phyloP scores from a whole-genome alignment of 352 stramenopile species.

The Globisporangium splendens region DNA sequence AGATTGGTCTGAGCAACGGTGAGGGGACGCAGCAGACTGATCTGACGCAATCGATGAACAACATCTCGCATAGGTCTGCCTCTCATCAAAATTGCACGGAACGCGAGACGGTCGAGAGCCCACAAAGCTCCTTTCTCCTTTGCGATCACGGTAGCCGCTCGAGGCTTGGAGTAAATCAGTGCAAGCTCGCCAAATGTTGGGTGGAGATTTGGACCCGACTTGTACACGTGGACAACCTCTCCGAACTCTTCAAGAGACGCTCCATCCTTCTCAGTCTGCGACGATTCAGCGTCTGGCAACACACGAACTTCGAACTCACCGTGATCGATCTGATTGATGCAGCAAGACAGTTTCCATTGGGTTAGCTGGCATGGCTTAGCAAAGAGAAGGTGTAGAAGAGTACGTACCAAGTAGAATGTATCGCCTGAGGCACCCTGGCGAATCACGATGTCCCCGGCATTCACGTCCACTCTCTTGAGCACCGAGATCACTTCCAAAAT shows the following conservation, averaged over 20 bases:
- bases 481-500: constrained; percentile 84
- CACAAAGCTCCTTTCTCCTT: constrained; percentile 72
- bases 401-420: constrained; percentile 90
- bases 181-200: constrained; percentile 85
- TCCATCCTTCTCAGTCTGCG: constrained; percentile 7
- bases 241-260: constrained; percentile 39
- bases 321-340: constrained; percentile 45
- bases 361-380: background rate
- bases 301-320: constrained; percentile 80
- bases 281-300: constrained; percentile 24
- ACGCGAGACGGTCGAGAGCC: constrained; percentile 91
- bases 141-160: constrained; percentile 69
- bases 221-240: constrained; percentile 75
- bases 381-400: background rate
- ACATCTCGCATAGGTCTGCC: constrained; percentile 75
- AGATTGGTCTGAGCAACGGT: constrained; percentile 88
- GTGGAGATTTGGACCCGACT: constrained; percentile 48
- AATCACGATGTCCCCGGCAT: constrained; percentile 88
- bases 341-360: background rate
- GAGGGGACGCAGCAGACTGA: constrained; percentile 76
- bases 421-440: constrained; percentile 90
- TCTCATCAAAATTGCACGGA: constrained; percentile 91
- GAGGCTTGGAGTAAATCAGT: constrained; percentile 86
- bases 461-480: constrained; percentile 80
- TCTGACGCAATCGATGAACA: constrained; percentile 75